Conservation (phyloP, 495 filamentous ascomycete species). For the Penicillium pancosmium region DNA sequence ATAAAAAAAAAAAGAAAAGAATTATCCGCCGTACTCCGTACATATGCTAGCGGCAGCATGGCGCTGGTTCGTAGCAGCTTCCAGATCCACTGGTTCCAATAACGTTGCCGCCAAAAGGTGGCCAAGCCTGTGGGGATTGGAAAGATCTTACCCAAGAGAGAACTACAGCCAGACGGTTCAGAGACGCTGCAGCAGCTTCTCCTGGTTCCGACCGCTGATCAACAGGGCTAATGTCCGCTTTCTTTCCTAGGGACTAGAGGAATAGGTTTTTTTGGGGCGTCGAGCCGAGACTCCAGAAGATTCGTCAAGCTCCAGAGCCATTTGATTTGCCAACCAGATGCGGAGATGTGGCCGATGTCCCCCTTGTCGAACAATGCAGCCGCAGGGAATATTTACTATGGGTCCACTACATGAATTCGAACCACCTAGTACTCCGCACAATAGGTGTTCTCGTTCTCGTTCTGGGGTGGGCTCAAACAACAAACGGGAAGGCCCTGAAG, state of each 20-base stretch:
- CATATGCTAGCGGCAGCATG: conserved; percentile 4
- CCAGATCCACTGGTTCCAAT: conserved; percentile 8
- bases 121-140: conserved; percentile 9
- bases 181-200: neutral
- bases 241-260: neutral
- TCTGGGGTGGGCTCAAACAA: neutral
- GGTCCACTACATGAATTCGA: neutral
- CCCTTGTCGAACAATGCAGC: neutral
- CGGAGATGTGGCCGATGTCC: conserved; percentile 2
- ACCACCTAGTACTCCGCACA: no score
- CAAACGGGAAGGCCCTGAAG: neutral
- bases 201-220: conserved; percentile 1
- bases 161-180: conserved; percentile 9
- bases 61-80: conserved; percentile 16
- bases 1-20: neutral
- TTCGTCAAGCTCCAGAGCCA: neutral
- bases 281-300: neutral
- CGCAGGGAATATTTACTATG: neutral
- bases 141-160: conserved; percentile 3
- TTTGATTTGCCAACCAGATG: conserved; percentile 10
- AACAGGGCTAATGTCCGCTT: conserved; percentile 3
- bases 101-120: neutral
- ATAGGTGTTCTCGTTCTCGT: conserved; percentile 3
- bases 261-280: neutral
- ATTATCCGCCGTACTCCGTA: neutral